Conservation (phyloP, 352 stramenopile genomes). For the Globisporangium lucens region DNA sequence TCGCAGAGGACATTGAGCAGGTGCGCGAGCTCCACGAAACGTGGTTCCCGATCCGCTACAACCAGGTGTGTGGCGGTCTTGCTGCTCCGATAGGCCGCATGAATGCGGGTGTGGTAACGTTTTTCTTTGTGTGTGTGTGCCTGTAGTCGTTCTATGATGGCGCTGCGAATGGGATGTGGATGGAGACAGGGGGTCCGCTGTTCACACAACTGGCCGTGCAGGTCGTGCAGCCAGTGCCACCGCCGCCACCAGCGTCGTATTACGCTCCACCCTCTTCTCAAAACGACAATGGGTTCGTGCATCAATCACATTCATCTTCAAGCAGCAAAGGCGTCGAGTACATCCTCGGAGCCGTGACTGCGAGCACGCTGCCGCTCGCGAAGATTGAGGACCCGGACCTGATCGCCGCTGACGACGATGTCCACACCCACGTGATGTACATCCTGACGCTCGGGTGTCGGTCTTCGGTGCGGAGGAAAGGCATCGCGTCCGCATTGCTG, state of each 20-base stretch:
- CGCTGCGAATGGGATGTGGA: constrained; percentile 82
- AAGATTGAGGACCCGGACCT: constrained; percentile 63
- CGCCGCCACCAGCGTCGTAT: constrained; percentile 11
- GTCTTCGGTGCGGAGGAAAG: constrained; percentile 78
- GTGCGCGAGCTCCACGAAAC: constrained; percentile 94
- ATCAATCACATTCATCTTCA: not conserved
- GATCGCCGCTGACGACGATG: constrained; percentile 49
- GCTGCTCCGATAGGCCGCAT: not conserved
- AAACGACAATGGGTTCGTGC: constrained; percentile 1
- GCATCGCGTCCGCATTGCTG: constrained; percentile 91
- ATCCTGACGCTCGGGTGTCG: constrained; percentile 94
- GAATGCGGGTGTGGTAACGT: not conserved
- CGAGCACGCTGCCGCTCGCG: constrained; percentile 79
- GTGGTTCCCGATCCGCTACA: constrained; percentile 97
- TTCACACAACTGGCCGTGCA: constrained; percentile 88
- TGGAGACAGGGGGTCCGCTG: constrained; percentile 82
- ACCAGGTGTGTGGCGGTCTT: constrained; percentile 43
- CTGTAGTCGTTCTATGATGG: constrained; percentile 91
- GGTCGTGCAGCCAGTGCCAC: constrained; percentile 21
- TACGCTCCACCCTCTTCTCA: constrained; percentile 5
- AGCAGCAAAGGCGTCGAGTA: constrained; percentile 14
- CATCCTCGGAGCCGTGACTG: constrained; percentile 90
- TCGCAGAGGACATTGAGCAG: constrained; percentile 77
- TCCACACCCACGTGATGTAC: constrained; percentile 92
- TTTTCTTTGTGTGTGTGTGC: not conserved